Base-by-base conservation (phyloP, 345 rosid species). In the Brassica rapa region DNA sequence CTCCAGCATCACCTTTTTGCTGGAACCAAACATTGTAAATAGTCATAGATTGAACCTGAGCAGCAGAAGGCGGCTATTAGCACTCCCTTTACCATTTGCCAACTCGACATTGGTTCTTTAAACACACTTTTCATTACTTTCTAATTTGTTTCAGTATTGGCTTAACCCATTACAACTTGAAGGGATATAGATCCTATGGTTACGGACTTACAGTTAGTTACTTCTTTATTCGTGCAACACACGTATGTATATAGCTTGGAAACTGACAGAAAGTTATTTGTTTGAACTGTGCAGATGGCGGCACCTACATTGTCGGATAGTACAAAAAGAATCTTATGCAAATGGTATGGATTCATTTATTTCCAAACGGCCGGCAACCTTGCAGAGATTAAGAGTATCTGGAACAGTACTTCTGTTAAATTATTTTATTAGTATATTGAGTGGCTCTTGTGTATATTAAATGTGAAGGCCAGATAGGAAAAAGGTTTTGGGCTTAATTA, bases 271-370 rank as follows among this genome's bases (percentile, higher is more conserved):
- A 30, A 62, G 2, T 82, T 23, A 60, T 75, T 35, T 87, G 62
- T 71, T 81, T 19, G 86, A 85, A 37, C 30, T 41, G 23, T 83
- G 90, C 89, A 91, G 97, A 89, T 92, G 95, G 89, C 97, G 8
- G 93, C 97, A 14, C 92, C 89, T 80, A 88, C 98, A 65, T 80
- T 88, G 80, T 82, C 97, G 16, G 98, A 92, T 81, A 89, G 97
- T 75, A 89, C 91, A 72, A 97, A 89, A 8, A 25, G 93, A 94
- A 78, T 94, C 97, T 80, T 94, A 12, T 46, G 88, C 89, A 57
- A 92, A 90, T 60, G 96, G 97, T 53, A 92, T 94, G 78, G 78
- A 74, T 62, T 90, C 98, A 0, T 92, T 92, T 73, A 89, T 89
- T 62, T 92, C 98, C 11, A 94, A 94, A 79, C 21, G 21, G 21